Base-by-base conservation (phyloP, 2,329 filamentous ascomycete species). In the Sclerotinia subarctica region DNA sequence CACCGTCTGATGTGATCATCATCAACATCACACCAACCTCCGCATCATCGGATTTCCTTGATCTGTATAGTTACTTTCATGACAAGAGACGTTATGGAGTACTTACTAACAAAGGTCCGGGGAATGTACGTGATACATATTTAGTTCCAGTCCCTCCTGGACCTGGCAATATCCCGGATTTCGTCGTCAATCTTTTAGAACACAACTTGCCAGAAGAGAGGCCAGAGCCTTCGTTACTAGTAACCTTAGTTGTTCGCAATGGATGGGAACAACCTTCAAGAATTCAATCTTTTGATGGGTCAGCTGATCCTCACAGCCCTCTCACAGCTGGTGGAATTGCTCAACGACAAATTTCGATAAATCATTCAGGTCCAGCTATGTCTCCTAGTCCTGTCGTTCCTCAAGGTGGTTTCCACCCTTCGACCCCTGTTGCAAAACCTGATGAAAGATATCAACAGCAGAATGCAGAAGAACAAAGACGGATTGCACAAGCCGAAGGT, bases 121-220 rank as follows among this genome's bases (percentile, higher is more conserved):
- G 88, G 26, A 90, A 93, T 69, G 90, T 97, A 60, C 90, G 93
- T 69, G 94, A 98, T 76, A 92, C 94, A 1, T 98, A 98, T 78
- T 85, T 98, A 44, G 90, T 97, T 13, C 94, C 95, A 0, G 87
- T 98, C 5, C 87, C 93, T 44, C 85, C 88, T 6, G 93, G 92
- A 35, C 83, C 86, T 35, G 83, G 82, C 46, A 86, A 85, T 62
- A 86, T 94, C 54, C 94, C 95, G 0, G 91, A 94, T 70, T 97
- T 97, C 74, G 88, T 97, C 78, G 86, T 93, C 70, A 91, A 96
- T 75, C 85, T 98, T n/a, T 89, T 92, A 71, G 90, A 94, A 73
- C 94, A 94, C 77, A 86, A 87, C 42, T 86, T 97, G 44, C 91
- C 94, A 56, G 84, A 86, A 69, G 85, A 86, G 2, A 85, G 91